Evolutionary conservation across 805 yeast species (phyloP), one percentile per base, ranked within the genome.

Genomic region (Starmerella cellae): DNA sequence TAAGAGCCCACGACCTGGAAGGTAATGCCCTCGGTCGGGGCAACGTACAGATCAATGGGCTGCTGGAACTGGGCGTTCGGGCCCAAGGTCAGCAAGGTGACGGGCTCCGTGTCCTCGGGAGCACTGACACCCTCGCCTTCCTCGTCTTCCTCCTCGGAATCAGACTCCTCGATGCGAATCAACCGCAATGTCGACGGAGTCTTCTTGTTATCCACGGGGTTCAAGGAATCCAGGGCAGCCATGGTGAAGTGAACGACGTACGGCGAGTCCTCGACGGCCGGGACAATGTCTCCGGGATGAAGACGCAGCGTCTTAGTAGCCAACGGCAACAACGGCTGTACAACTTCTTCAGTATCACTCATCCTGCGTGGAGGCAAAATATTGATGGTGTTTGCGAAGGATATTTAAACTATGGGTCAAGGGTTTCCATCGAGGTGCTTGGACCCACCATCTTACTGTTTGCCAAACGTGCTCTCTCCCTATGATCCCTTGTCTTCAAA

Each of bases 1-100:
- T 85, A 88, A 22, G 96, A 84, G 60, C 98, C 98, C 48, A 95
- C 81, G 44, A 82, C 96, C 59, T 84, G 94, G 59, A 91, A 91
- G 69, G 71, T 77, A 48, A 91, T 84, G 60, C 87, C 94, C 68
- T 91, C 98, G 58, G 78, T 88, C 58, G 97, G 94, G 42, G 79
- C 73, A 58, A 91, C 80, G 58, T 93, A 82, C 52, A 91, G 67
- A 60, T 91, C 96, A 44, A 91, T 62, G 43, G 93, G 69, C 71
- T 88, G 97, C 71, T 91, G 99, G 64, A 32, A 54, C 41, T 52
- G 60, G 42, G 71, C 60, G 58, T 77, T 71, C 64, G 98, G 97
- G 42, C 93, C 77, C 51, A 91, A 72, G 42, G 98, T 91, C 67
- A 94, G 81, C 48, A 91, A 87, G 14, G 77, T 18, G 22, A 68